A percentile compares a stretch with the other conserved stretches of the same genome.
Conservation (phyloP, 2,329 filamentous ascomycete genomes). For the Daldinia eschscholtzii region DNA sequence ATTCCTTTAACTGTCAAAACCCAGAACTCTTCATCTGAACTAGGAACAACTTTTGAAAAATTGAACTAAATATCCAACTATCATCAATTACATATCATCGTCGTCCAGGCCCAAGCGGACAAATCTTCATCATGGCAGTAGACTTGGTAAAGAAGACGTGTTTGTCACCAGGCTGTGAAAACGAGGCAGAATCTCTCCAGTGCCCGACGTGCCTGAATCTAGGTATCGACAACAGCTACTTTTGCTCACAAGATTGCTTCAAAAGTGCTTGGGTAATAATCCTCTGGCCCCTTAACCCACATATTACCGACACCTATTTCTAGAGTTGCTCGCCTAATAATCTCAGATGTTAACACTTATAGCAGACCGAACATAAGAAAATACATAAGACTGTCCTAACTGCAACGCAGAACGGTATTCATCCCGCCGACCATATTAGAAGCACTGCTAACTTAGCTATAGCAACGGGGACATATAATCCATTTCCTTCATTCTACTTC, state of each 20-base stretch:
- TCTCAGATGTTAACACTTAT: background rate
- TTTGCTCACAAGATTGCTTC: constrained; percentile 7
- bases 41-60: background rate
- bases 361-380: background rate
- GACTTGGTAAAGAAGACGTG: background rate
- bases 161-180: background rate
- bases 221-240: constrained; percentile 4
- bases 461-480: constrained; percentile 7
- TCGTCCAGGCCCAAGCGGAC: background rate
- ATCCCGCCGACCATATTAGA: background rate
- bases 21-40: background rate
- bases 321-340: no score
- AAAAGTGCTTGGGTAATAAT: constrained; percentile 2
- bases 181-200: background rate
- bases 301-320: background rate
- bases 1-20: background rate
- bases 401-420: background rate
- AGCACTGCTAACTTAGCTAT: background rate
- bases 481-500: constrained; percentile 9
- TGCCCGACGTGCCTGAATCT: constrained; percentile 1
- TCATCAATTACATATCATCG: background rate
- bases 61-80: background rate
- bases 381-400: background rate
- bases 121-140: background rate
- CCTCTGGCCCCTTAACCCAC: background rate